These are phyloP conservation scores for Poa annua DNA, from an alignment of 176 grass and related monocot genomes.

Conservation along the genomic window DNA sequence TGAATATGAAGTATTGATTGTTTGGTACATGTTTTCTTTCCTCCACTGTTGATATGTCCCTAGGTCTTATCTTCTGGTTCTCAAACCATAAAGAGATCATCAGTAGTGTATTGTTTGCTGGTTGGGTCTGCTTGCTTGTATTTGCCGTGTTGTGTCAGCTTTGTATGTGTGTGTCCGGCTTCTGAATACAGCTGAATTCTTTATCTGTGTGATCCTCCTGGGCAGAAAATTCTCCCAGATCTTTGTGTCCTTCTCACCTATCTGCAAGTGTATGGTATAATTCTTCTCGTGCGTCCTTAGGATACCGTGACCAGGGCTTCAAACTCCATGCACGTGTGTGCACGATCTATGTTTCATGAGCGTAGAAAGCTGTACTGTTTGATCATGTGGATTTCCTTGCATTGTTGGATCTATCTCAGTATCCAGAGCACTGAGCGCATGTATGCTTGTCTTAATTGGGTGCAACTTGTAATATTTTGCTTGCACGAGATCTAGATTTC, in stretches of 20 bases:
- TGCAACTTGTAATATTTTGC: neutral
- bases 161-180: conserved; percentile 17
- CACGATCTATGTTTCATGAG: neutral
- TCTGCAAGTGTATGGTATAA: neutral
- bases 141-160: conserved; percentile 1
- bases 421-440: neutral
- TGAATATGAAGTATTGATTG: conserved; percentile 67
- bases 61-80: conserved; percentile 25
- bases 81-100: conserved; percentile 4
- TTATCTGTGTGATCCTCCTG: neutral
- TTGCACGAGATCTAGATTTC: neutral
- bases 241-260: neutral
- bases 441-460: neutral
- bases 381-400: conserved; percentile 24
- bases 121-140: conserved; percentile 36
- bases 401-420: conserved; percentile 22
- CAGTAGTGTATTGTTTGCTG: conserved; percentile 27
- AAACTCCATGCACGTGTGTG: conserved; percentile 3
- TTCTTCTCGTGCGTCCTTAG: neutral
- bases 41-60: conserved; percentile 39
- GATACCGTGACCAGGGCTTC: neutral
- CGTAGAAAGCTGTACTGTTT: neutral
- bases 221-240: neutral
- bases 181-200: conserved; percentile 40
- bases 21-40: conserved; percentile 42